Evolutionary conservation across 2,329 filamentous ascomycete species (phyloP), one percentile per base, ranked within the genome.

Genomic region (Ceratocystis huliohia): DNA sequence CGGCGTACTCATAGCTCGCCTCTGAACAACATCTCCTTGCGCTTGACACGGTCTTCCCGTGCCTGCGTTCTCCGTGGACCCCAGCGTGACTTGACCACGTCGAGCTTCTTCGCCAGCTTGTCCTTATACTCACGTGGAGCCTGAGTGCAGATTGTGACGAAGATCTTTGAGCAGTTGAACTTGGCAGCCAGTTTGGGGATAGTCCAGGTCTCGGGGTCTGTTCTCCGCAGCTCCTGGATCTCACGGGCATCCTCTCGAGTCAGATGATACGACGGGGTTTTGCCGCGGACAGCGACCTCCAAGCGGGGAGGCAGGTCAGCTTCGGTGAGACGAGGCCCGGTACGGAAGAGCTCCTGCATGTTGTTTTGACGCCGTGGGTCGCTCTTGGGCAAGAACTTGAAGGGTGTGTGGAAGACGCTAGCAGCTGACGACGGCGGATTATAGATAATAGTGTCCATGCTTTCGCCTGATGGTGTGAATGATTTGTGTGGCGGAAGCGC

Each of bases 351-450:
- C 50, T 76, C 73, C 17, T 76, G 74, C 50, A 82, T 74, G 73
- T 81, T 78, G 61, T 78, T 78, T 64, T 76, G 75, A 33, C 82
- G 80, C 61, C 82, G 80, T 17, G 82, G 81, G 72, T 85, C 83
- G 70, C 72, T 74, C 63, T 77, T 79, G 65, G 84, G 84, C 37
- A 87, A 80, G 75, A 87, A 87, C 73, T 84, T 82, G 75, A 85
- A 81, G 66, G 84, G 84, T n/a, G 84, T 87, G 76, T 87, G 81
- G 71, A 79, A 79, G 67, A 85, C 83, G n/a, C 82, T 81, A 2
- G 81, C 76, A 66, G 78, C 76, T 8, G 81, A 78, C 17, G 81
- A 75, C 30, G 82, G 82, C 50, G 82, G 82, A 75, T 83, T 84
- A 76, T 81, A 84, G 73, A 84, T 78, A 72, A 84, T 80, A 67